Base-by-base conservation (phyloP, 768 basidiomycete genomes). In the Hericium coralloides region DNA sequence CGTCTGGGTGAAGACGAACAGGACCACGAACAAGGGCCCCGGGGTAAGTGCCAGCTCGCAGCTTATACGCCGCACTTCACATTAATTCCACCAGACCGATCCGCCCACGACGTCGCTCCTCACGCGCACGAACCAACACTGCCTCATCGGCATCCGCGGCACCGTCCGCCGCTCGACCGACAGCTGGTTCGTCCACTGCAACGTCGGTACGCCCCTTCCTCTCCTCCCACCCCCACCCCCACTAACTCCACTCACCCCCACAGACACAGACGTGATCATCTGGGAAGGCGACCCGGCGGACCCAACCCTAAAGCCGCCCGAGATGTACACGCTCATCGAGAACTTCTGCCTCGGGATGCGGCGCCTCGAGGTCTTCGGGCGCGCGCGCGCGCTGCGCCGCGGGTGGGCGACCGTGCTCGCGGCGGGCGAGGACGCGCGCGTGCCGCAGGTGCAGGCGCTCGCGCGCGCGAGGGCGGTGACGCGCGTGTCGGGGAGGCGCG, bases 1-100 rank as follows among this genome's bases (percentile, higher is more conserved):
- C n/a, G 91, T 97, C 4, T 98, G 94, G 95, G 87, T 97, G 56
- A 93, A 92, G 74, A 95, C 92, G 49, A 99, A 98, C 68, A 79
- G 79, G 58, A 76, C 71, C 20, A 78, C 73, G 22, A 88, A 89
- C 67, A 76, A 76, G 15, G 89, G 89, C 2, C 86, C 92, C 54
- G 89, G 88, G 56, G 87, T 89, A 67, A 64, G 84, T 74, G 7
- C 23, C 20, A 18, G 17, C 5, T 48, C 1, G 7, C 3, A 18
- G 12, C 43, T 20, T 45, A 20, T 45, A 17, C 15, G 17, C 43
- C 43, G 43, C 43, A n/a, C n/a, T 17, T 18, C 43, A 8, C n/a
- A 45, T 1, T 8, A 8, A 31, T 8, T 8, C 26, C 26, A 45
- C 52, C 62, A 92, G 87, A 89, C 88, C 48, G 91, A 92, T 67